Evolutionary conservation across 805 yeast genomes (phyloP), one percentile per base, ranked within the genome.

Genomic region (Vanderwaltozyma verrucispora): DNA sequence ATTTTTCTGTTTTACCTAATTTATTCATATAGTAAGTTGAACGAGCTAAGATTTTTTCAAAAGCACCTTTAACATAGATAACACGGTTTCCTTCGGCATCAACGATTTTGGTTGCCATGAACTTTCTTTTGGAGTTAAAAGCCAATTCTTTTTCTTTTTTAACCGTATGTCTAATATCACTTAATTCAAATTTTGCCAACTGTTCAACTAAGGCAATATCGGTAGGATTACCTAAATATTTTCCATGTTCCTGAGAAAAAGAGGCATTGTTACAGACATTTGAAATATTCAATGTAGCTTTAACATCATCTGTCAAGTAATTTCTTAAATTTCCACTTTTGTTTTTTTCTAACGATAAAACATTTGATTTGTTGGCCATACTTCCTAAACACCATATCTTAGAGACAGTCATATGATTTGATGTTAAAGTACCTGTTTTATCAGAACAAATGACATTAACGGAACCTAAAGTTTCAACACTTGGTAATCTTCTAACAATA

Each of bases 391-490:
- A 69, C 94, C 95, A 86, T 12, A 85, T 49, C 49, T 82, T 79
- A 25, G 84, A 78, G 5, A 84, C 86, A 11, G 95, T 83, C 94
- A 86, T 84, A 57, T 82, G 92, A 57, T 86, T 87, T 54, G 81
- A 83, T 17, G 96, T 87, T 48, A 87, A 69, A 9, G 95, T 87
- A 43, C 92, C 92, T 2, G 95, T 87, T 51, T 87, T 86, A 62
- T 87, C 96, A 5, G 92, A 76, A 55, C 96, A 86, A 48, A 87
- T 84, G 32, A 87, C 96, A 54, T 87, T 88, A 27, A 87, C 96
- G 32, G 94, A 83, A 5, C 96, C 96, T 45, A 88, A 71, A 8
- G 96, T 88, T 62, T 88, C 96, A 21, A 92, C 98, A 49, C 92
- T 79, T 14, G 98, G 97, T 45, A 92, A 67, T 49, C 96, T 75